Base-by-base conservation (phyloP, 352 stramenopile genomes). In the Globisporangium sylvaticum region DNA sequence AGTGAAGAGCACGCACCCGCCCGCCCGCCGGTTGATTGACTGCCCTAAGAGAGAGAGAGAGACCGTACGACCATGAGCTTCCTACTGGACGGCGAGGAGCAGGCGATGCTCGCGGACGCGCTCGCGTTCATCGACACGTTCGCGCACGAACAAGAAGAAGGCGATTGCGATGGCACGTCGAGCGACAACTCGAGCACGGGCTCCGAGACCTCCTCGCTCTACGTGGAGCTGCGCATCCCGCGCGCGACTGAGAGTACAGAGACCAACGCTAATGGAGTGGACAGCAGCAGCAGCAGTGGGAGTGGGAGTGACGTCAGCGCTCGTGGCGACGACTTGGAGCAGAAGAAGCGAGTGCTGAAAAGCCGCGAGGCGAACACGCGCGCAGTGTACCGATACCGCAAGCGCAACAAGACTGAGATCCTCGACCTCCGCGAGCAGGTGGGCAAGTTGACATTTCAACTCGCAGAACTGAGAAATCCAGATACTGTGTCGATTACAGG, bases 71-170 rank as follows among this genome's bases (percentile, higher is more conserved):
- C 10, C 3, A 66, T 66, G 62, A 66, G 32, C 53, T 66, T 66
- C 62, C n/a, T 66, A 12, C 46, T 66, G 25, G 62, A 66, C 5
- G 25, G 58, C 7, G 48, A 66, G 14, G 39, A 32, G 31, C 62
- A 66, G 37, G 62, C 46, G 20, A 58, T 15, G 48, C 53, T 66
- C 5, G 62, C 29, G 2, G 62, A 66, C n/a, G 53, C 62, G 18
- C 50, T 66, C 7, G 62, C 62, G n/a, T 66, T 66, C 53, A 66
- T 66, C 48, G 62, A 66, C 48, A 37, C 48, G 32, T 66, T 58
- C 24, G 29, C 52, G 24, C 44, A 24, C 60, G 61, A 46, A 37
- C 15, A 46, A 20, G 14, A 58, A 22, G 61, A 54, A 32, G 31
- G 32, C 7, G 46, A 57, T 5, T 18, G 34, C n/a, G 12, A 18